These are phyloP conservation scores for Extremus antarcticus DNA, from an alignment of 495 filamentous ascomycete species.

Conservation along the genomic window DNA sequence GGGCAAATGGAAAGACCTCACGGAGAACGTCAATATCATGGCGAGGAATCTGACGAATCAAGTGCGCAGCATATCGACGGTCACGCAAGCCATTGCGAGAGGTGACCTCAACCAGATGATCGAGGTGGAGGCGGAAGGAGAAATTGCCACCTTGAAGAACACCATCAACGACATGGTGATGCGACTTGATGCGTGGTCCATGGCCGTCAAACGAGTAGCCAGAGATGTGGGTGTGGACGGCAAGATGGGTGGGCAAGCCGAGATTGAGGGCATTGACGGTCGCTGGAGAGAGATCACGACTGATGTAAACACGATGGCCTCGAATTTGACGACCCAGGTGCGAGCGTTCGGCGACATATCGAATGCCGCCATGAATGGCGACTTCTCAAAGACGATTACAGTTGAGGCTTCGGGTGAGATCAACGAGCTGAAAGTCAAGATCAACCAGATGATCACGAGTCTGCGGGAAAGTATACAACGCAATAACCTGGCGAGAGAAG, in stretches of 20 bases:
- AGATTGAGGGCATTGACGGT: conserved; percentile 85
- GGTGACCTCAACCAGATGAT: conserved; percentile 94
- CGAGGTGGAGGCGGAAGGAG: conserved; percentile 87
- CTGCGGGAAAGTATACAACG: conserved; percentile 91
- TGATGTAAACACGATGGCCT: conserved; percentile 97
- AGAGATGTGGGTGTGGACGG: conserved; percentile 96
- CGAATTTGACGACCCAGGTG: conserved; percentile 95
- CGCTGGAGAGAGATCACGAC: conserved; percentile 98
- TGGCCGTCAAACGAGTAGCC: conserved; percentile 89
- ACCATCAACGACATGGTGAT: conserved; percentile 99
- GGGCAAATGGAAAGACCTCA: conserved; percentile 98
- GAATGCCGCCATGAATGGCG: conserved; percentile 88
- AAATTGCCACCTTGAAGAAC: conserved; percentile 86
- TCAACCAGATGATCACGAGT: conserved; percentile 98
- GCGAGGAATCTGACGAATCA: conserved; percentile 90
- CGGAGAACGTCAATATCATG: conserved; percentile 92
- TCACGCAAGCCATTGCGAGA: conserved; percentile 93
- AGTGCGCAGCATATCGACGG: conserved; percentile 90
- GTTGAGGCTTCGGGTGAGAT: conserved; percentile 97
- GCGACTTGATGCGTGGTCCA: conserved; percentile 90
- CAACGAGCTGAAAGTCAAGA: conserved; percentile 98
- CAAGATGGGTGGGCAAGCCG: conserved; percentile 97
- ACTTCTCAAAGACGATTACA: conserved; percentile 95
- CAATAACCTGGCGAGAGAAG: conserved; percentile 93
- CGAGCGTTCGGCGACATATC: conserved; percentile 97